phyloP scores from a whole-genome alignment of 163 green algal genomes.

The Scenedesmus sp. region DNA sequence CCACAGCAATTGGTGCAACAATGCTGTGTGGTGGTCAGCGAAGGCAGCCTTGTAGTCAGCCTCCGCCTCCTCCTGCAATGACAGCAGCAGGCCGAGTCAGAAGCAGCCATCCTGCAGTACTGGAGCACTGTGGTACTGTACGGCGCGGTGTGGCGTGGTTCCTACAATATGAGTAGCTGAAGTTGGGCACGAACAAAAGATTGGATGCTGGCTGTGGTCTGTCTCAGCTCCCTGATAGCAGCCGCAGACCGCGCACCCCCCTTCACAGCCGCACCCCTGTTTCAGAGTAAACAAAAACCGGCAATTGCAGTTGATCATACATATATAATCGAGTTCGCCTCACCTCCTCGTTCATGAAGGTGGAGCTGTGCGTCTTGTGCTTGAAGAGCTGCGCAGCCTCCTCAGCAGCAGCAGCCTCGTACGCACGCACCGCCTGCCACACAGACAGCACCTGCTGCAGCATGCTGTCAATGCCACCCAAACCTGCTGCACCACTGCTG shows the following conservation, averaged over 20 bases:
- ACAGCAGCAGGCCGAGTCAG: background rate
- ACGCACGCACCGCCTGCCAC: constrained; percentile 69
- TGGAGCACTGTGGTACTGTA: background rate
- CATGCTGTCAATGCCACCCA: constrained; percentile 37
- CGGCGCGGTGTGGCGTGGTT: too few relatives aligned
- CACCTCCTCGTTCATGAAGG: constrained; percentile 80
- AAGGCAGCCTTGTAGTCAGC: constrained; percentile 77
- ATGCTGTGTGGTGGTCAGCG: constrained; percentile 79
- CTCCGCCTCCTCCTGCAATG: constrained; percentile 81
- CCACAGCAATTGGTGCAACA: constrained; percentile 36
- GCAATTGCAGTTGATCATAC: background rate
- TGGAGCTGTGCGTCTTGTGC: constrained; percentile 73
- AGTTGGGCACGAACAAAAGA: too few relatives aligned
- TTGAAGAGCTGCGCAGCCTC: constrained; percentile 90
- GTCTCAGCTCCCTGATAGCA: too few relatives aligned
- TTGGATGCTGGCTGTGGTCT: too few relatives aligned
- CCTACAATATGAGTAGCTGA: too few relatives aligned
- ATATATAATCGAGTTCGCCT: background rate
- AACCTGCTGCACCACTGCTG: background rate
- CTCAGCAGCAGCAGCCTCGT: constrained; percentile 73
- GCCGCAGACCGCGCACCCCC: too few relatives aligned
- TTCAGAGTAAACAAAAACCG: too few relatives aligned
- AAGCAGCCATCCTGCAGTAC: background rate
- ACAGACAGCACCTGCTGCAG: constrained; percentile 34
- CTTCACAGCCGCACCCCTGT: too few relatives aligned